phyloP scores from a whole-genome alignment of 225 moss, liverwort and hornwort species.

The Pleurozium schreberi region DNA sequence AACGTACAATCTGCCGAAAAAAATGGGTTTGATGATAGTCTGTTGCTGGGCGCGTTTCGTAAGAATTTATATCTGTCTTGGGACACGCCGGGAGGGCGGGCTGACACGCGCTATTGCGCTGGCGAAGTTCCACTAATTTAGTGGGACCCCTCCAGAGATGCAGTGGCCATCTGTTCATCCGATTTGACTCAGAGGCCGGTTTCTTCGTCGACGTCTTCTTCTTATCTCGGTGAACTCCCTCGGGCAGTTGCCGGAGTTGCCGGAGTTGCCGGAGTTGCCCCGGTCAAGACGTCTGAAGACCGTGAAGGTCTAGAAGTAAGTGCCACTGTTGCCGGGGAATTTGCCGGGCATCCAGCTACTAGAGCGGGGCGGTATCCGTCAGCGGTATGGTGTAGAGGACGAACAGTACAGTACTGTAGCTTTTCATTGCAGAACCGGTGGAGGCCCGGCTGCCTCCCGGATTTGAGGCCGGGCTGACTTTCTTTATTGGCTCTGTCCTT shows the following conservation, averaged over 20 bases:
- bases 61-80: not conserved
- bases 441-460: no score
- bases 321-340: no score
- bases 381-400: no score
- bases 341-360: no score
- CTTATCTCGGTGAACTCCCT: not conserved
- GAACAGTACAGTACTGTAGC: no score
- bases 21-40: no score
- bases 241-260: not conserved
- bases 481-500: no score
- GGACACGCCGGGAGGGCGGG: not conserved
- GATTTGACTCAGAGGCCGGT: not conserved
- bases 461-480: no score
- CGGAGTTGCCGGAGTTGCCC: no score
- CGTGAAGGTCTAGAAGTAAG: no score
- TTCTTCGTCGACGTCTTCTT: not conserved
- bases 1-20: not conserved
- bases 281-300: not conserved
- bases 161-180: not conserved
- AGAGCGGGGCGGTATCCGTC: no score
- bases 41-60: not conserved
- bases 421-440: no score
- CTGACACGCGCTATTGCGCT: not conserved
- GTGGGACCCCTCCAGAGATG: not conserved
- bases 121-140: not conserved